Evolutionary conservation across 768 basidiomycete genomes (phyloP).

Genomic region (Tubosaeta brunneosetosa): DNA sequence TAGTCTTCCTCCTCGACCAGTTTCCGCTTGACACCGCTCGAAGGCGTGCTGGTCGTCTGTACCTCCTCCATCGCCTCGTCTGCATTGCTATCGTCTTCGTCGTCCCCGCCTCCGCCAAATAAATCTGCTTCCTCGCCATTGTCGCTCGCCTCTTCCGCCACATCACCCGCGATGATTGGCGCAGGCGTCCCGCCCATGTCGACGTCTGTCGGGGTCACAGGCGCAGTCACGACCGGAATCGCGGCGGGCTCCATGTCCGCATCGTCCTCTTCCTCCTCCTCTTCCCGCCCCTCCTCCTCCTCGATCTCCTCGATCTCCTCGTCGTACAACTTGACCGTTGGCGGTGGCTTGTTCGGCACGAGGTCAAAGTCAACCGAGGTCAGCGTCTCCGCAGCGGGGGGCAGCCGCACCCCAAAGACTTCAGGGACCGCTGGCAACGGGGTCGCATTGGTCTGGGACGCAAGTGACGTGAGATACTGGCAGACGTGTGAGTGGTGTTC

Average conservation of each 20-base stretch:
- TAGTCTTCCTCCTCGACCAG: conserved; percentile 86
- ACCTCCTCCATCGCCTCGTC: conserved; percentile 80
- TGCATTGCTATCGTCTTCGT: conserved; percentile 54
- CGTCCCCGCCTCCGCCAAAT: conserved; percentile 66
- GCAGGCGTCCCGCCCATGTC: conserved; percentile 42
- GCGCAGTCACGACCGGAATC: conserved; percentile 36
- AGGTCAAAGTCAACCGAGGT: conserved; percentile 83
- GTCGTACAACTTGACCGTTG: conserved; percentile 68
- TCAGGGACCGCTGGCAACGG: conserved; percentile 84
- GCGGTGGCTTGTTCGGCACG: conserved; percentile 79
- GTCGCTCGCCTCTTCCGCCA: conserved; percentile 63
- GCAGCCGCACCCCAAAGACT: conserved; percentile 83
- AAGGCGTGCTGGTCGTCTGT: conserved; percentile 46
- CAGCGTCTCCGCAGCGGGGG: conserved; percentile 61
- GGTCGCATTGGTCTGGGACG: conserved; percentile 75
- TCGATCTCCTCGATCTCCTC: conserved; percentile 82
- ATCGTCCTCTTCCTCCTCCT: conserved; percentile 57
- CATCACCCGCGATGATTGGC: conserved; percentile 32
- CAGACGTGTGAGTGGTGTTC: background rate
- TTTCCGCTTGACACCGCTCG: conserved; percentile 71
- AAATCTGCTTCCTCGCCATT: conserved; percentile 71
- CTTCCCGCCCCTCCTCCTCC: conserved; percentile 33
- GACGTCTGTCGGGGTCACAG: conserved; percentile 58
- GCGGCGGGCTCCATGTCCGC: conserved; percentile 68
- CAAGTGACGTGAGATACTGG: conserved; percentile 74